Percentiles rank a stretch among this genome's conserved stretches.
Evolutionary conservation across 306 rosid species (phyloP).

Genomic region (Abrus pulchellus): DNA sequence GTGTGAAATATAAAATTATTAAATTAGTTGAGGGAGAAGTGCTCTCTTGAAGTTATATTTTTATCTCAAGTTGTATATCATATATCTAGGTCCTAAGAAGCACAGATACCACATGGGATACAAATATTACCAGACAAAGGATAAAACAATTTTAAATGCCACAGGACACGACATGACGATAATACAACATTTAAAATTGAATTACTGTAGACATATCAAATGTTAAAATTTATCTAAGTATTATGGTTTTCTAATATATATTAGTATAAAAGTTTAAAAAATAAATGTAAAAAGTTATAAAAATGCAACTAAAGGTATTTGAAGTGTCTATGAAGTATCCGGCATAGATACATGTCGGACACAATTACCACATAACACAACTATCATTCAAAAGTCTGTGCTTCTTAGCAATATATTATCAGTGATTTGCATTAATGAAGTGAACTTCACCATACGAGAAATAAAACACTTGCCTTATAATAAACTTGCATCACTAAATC

Average conservation of each 20-base stretch:
- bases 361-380: background rate
- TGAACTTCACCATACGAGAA: background rate
- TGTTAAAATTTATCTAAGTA: background rate
- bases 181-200: too few relatives aligned
- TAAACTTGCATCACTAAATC: constrained; percentile 52
- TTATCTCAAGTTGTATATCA: background rate
- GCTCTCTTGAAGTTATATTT: background rate
- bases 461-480: constrained; percentile 27
- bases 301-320: background rate
- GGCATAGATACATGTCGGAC: background rate
- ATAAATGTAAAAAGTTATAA: too few relatives aligned
- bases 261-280: background rate
- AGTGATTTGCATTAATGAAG: background rate
- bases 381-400: background rate
- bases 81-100: too few relatives aligned
- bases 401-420: background rate
- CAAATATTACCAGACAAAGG: background rate
- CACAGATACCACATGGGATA: too few relatives aligned
- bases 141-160: too few relatives aligned
- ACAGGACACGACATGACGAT: background rate
- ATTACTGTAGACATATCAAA: background rate
- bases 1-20: background rate
- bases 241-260: background rate
- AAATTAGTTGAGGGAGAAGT: background rate
- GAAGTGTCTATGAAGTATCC: too few relatives aligned